Percentiles rank a stretch among this genome's conserved stretches.
These are phyloP conservation scores for Stromatinia cepivora DNA, from an alignment of 2,329 filamentous ascomycete species.

Conservation along the genomic window DNA sequence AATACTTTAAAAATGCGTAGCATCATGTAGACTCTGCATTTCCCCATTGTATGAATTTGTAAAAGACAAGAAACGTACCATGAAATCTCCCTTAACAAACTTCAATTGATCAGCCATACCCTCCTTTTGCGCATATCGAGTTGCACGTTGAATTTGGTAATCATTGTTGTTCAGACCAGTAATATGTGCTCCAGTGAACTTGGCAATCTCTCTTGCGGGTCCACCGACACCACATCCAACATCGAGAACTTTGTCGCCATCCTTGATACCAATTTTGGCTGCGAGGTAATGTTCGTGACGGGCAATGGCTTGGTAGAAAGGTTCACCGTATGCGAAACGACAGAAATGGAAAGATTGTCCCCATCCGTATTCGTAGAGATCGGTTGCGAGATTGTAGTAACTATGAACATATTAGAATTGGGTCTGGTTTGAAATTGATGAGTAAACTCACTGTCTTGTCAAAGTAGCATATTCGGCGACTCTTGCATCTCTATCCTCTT, in stretches of 20 bases:
- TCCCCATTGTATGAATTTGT: not conserved
- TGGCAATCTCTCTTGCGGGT: constrained; percentile 91
- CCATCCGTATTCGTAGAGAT: constrained; percentile 97
- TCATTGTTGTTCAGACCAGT: constrained; percentile 98
- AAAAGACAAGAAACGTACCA: constrained; percentile 52
- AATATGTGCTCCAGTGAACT: constrained; percentile 88
- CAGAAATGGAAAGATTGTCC: constrained; percentile 97
- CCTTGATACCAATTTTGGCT: constrained; percentile 79
- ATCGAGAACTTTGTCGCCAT: constrained; percentile 87
- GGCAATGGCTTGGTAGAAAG: constrained; percentile 87
- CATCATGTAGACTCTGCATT: constrained; percentile 8
- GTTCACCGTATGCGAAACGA: constrained; percentile 83
- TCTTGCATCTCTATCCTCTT: constrained; percentile 67
- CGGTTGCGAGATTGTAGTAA: constrained; percentile 97
- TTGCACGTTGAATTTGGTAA: constrained; percentile 97
- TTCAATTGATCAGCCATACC: constrained; percentile 75
- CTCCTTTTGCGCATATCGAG: constrained; percentile 78
- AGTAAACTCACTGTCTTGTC: constrained; percentile 74
- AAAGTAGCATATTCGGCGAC: constrained; percentile 78
- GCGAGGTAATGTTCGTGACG: constrained; percentile 98
- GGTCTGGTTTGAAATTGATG: not conserved
- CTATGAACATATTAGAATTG: constrained; percentile 46
- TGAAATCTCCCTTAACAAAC: constrained; percentile 96
- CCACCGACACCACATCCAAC: constrained; percentile 97
- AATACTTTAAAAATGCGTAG: constrained; percentile 12